A percentile compares a stretch with the other conserved stretches of the same genome.
Conservation (phyloP, 331 rosid species). For the Malus hybrid region DNA sequence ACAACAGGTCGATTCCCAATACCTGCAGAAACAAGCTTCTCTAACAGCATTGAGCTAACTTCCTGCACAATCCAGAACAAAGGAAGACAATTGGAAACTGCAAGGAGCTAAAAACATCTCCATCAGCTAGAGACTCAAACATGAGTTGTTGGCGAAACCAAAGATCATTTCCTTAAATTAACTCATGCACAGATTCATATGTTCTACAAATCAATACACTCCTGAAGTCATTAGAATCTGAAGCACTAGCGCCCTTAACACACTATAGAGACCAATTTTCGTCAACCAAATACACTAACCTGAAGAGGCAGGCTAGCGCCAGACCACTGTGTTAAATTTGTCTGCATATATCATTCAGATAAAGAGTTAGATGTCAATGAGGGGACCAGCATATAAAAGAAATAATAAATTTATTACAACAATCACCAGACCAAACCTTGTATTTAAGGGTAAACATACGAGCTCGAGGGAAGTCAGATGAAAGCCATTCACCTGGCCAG, state of each 20-base stretch:
- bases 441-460: conserved; percentile 80
- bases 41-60: conserved; percentile 90
- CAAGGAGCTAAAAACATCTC: background rate
- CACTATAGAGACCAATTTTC: background rate
- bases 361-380: conserved; percentile 27
- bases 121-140: background rate
- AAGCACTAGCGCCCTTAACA: background rate
- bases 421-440: conserved; percentile 56
- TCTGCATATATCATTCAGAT: conserved; percentile 45
- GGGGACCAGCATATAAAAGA: background rate
- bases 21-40: conserved; percentile 89
- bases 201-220: no score
- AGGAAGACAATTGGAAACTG: background rate
- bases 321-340: conserved; percentile 93
- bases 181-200: background rate
- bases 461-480: conserved; percentile 78
- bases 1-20: conserved; percentile 90
- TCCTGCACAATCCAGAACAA: conserved; percentile 55
- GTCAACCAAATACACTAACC: conserved; percentile 34
- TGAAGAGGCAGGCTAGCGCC: conserved; percentile 98
- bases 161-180: background rate
- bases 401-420: background rate
- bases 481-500: conserved; percentile 99
- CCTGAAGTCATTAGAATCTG: background rate
- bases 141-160: background rate